A percentile compares a stretch with the other conserved stretches of the same genome.
Conservation (phyloP, 1,284 basidiomycete genomes). For the Rhodotorula sp. region DNA sequence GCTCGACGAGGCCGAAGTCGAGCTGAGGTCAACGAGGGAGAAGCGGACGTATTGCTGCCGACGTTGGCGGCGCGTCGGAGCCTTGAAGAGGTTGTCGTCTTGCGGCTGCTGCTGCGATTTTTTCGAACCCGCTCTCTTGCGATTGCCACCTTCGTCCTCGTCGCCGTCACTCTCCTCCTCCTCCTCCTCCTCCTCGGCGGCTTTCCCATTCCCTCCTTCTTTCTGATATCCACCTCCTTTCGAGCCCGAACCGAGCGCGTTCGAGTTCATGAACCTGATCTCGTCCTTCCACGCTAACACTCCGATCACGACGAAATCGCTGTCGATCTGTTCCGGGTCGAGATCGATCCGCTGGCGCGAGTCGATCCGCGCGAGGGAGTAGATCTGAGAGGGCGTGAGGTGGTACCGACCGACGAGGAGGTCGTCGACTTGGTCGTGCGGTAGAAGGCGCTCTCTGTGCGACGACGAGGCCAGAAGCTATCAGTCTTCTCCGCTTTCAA, state of each 20-base stretch:
- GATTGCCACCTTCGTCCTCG: constrained; percentile 10
- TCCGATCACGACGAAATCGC: constrained; percentile 87
- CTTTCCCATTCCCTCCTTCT: not conserved
- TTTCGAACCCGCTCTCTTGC: constrained; percentile 1
- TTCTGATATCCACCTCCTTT: not conserved
- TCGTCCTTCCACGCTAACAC: constrained; percentile 81
- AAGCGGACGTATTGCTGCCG: constrained; percentile 66
- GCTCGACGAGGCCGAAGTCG: constrained; percentile 53
- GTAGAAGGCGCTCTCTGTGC: constrained; percentile 65
- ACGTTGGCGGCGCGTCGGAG: constrained; percentile 45
- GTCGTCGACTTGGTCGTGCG: constrained; percentile 76
- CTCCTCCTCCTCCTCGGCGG: not conserved
- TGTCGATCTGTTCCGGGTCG: constrained; percentile 62
- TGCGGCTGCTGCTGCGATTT: not conserved
- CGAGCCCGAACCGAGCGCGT: constrained; percentile 9
- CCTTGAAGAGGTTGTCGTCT: constrained; percentile 9
- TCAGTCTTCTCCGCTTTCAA: not conserved
- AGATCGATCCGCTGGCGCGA: constrained; percentile 82
- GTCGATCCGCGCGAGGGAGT: constrained; percentile 74
- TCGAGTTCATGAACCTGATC: constrained; percentile 57
- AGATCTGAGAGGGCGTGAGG: constrained; percentile 79
- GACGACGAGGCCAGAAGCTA: not conserved
- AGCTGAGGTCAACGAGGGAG: constrained; percentile 77
- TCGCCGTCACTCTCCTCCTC: not conserved
- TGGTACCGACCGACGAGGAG: constrained; percentile 80